Conservation (phyloP, 1,284 basidiomycete species). For the Boletus calvinii region DNA sequence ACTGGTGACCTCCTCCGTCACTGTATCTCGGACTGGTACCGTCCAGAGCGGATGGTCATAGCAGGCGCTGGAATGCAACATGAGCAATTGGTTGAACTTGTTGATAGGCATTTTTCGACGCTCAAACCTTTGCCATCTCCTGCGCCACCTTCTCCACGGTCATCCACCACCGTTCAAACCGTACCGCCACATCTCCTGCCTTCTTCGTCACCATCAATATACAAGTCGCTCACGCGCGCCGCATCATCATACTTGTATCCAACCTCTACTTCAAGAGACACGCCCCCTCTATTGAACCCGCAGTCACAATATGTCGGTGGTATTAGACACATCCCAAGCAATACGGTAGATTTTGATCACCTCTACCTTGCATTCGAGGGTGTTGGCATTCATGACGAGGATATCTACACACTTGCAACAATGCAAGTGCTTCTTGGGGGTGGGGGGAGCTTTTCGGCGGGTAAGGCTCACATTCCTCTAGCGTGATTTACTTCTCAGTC, state of each 20-base stretch:
- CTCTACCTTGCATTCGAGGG: constrained; percentile 94
- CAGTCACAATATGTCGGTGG: constrained; percentile 86
- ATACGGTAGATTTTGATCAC: constrained; percentile 84
- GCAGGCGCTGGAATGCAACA: constrained; percentile 94
- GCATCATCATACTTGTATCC: constrained; percentile 73
- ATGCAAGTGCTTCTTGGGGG: constrained; percentile 96
- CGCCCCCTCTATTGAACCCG: constrained; percentile 34
- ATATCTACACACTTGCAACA: constrained; percentile 93
- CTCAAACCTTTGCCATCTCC: constrained; percentile 47
- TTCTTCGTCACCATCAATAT: constrained; percentile 51
- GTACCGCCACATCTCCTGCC: constrained; percentile 54
- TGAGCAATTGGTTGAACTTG: constrained; percentile 82
- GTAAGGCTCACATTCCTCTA: constrained; percentile 38
- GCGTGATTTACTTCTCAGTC: constrained; percentile 15
- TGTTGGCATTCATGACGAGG: constrained; percentile 88
- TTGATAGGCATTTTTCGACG: constrained; percentile 81
- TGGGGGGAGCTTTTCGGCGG: constrained; percentile 93
- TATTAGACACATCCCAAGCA: constrained; percentile 67
- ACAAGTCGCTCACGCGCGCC: constrained; percentile 68
- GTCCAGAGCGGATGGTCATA: constrained; percentile 91
- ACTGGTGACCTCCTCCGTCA: constrained; percentile 63
- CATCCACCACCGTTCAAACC: constrained; percentile 35
- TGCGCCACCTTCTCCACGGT: constrained; percentile 33
- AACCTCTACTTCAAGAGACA: constrained; percentile 33
- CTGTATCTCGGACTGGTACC: constrained; percentile 84